Conservation (phyloP, 441 rosid genomes). For the Metrosideros polymorpha region DNA sequence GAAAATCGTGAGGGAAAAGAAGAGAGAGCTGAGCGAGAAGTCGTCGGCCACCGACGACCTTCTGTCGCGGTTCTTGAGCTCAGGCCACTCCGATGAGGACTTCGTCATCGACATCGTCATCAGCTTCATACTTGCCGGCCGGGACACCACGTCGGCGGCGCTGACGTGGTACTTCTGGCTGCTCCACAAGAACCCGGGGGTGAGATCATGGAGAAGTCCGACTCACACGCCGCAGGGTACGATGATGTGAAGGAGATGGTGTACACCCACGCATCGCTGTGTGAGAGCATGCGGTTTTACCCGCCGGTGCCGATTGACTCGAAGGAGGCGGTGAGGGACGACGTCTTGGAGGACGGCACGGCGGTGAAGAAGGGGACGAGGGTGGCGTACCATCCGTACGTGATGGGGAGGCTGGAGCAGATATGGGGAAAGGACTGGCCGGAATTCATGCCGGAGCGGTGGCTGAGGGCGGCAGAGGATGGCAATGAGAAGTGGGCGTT, state of each 20-base stretch:
- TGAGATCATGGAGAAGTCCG: conserved; percentile 33
- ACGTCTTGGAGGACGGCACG: conserved; percentile 45
- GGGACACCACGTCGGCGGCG: conserved; percentile 75
- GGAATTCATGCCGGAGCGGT: conserved; percentile 46
- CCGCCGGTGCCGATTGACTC: conserved; percentile 39
- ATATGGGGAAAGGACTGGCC: conserved; percentile 50
- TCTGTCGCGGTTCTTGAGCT: conserved; percentile 45
- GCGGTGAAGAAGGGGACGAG: conserved; percentile 29
- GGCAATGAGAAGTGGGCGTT: conserved; percentile 21
- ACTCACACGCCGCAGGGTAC: not conserved
- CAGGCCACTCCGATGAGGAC: conserved; percentile 37
- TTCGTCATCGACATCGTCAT: conserved; percentile 47
- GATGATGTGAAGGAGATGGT: conserved; percentile 46
- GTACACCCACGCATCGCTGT: conserved; percentile 36
- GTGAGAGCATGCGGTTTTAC: conserved; percentile 44
- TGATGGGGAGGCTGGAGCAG: conserved; percentile 37
- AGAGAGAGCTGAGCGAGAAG: conserved; percentile 17
- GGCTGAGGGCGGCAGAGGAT: conserved; percentile 20
- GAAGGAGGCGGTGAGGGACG: conserved; percentile 26
- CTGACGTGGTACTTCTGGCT: conserved; percentile 77
- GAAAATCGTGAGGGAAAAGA: conserved; percentile 39
- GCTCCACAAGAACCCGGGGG: conserved; percentile 24
- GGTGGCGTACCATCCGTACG: conserved; percentile 37
- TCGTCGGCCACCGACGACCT: conserved; percentile 31
- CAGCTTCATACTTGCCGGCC: conserved; percentile 61